Evolutionary conservation across 2,329 filamentous ascomycete genomes (phyloP).

Genomic region (Claviceps sp.): DNA sequence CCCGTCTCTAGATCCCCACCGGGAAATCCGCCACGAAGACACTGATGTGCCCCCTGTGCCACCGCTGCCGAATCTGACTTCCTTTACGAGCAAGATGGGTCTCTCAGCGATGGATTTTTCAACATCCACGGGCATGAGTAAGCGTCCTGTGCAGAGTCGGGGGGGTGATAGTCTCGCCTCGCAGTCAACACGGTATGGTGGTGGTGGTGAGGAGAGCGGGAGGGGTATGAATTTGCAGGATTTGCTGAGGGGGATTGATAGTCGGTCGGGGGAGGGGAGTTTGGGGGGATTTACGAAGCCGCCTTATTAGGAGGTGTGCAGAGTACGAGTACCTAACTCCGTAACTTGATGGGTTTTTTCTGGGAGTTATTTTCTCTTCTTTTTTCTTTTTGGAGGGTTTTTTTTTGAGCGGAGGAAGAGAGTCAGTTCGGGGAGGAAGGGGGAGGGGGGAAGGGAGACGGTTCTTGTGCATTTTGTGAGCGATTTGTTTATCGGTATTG

Average conservation of each 20-base stretch:
- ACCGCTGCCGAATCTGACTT: conserved; percentile 31
- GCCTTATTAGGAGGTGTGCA: conserved; percentile 27
- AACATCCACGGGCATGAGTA: not conserved
- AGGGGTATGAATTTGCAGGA: conserved; percentile 33
- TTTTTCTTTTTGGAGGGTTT: not conserved
- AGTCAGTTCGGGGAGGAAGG: too few species aligned
- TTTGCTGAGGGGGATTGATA: conserved; percentile 37
- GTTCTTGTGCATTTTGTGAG: too few species aligned
- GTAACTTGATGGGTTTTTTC: not conserved
- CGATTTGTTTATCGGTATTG: too few species aligned
- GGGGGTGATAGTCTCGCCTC: conserved; percentile 25
- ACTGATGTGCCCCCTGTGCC: conserved; percentile 39
- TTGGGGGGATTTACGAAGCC: conserved; percentile 33
- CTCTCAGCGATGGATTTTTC: conserved; percentile 6
- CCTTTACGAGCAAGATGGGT: conserved; percentile 17
- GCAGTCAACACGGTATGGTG: conserved; percentile 20
- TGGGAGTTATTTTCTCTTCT: not conserved
- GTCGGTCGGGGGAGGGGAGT: conserved; percentile 29
- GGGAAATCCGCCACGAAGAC: conserved; percentile 16
- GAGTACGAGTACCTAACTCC: too few species aligned
- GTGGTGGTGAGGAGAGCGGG: conserved; percentile 10
- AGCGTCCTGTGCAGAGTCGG: conserved; percentile 28
- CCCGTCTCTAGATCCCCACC: not conserved
- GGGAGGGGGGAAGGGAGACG: too few species aligned
- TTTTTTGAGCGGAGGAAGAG: too few species aligned